Evolutionary conservation across 176 grass and related monocot species (phyloP).

Genomic region (Cymbopogon citratus): DNA sequence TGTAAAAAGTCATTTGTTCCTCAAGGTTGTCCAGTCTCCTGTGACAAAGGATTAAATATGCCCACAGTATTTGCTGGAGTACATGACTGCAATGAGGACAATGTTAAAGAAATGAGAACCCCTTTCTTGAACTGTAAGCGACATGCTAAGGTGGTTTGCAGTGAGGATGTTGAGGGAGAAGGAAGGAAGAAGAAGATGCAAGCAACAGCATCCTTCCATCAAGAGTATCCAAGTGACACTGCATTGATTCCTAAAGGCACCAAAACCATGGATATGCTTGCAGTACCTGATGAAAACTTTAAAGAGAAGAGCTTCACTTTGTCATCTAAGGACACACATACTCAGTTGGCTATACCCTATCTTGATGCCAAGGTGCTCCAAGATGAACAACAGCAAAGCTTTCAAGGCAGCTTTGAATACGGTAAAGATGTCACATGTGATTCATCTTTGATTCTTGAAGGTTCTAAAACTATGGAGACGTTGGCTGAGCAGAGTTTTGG

Average conservation of each 20-base stretch:
- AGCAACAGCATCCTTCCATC: slow-evolving; percentile 19
- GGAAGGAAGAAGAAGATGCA: slow-evolving; percentile 28
- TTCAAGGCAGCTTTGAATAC: slow-evolving; percentile 17
- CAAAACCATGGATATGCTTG: background rate
- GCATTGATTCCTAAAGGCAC: slow-evolving; percentile 8
- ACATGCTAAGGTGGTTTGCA: background rate
- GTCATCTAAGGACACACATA: slow-evolving; percentile 16
- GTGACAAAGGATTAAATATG: slow-evolving; percentile 15
- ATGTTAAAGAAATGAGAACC: slow-evolving; percentile 11
- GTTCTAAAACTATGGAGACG: background rate
- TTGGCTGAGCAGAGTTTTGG: background rate
- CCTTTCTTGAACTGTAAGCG: slow-evolving; percentile 25
- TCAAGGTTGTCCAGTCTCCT: slow-evolving; percentile 10
- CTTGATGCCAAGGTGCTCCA: slow-evolving; percentile 19
- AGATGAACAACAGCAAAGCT: slow-evolving; percentile 23
- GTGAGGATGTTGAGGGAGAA: slow-evolving; percentile 24
- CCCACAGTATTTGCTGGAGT: slow-evolving; percentile 1
- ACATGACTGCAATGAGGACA: slow-evolving; percentile 21
- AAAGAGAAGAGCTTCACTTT: slow-evolving; percentile 13
- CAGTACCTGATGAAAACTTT: slow-evolving; percentile 20
- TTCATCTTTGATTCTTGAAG: slow-evolving; percentile 12
- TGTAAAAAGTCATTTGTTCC: slow-evolving; percentile 17
- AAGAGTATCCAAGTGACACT: slow-evolving; percentile 15
- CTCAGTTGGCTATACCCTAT: slow-evolving; percentile 24
- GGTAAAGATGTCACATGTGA: slow-evolving; percentile 17